Conservation (phyloP, 176 grass and related monocot genomes). For the Zizania latifolia region DNA sequence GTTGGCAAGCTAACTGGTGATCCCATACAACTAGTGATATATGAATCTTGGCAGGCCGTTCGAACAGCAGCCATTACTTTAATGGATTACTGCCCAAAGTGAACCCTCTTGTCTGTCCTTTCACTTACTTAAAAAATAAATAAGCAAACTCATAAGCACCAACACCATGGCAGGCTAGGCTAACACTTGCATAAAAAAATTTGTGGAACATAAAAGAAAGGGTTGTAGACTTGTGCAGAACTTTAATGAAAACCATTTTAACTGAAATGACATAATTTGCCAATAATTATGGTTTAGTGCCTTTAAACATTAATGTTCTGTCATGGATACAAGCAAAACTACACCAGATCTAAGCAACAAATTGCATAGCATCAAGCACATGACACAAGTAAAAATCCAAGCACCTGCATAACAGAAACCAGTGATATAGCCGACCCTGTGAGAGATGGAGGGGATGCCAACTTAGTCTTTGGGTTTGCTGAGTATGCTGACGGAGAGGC, state of each 20-base stretch:
- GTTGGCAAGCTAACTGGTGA: conserved; percentile 1
- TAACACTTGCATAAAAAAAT: not conserved
- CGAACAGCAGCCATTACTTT: not conserved
- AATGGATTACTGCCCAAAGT: not conserved
- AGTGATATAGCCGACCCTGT: conserved; percentile 80
- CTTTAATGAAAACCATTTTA: not conserved
- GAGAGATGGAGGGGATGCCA: conserved; percentile 66
- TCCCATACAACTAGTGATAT: not conserved
- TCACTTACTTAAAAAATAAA: not conserved
- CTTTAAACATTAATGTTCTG: not conserved
- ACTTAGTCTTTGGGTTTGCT: conserved; percentile 70
- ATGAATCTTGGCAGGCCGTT: not conserved
- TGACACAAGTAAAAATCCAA: conserved; percentile 18
- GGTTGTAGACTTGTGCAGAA: not conserved
- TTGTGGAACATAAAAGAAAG: not conserved
- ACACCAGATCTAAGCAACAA: not conserved
- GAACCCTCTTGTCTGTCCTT: not conserved
- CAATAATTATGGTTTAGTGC: not conserved
- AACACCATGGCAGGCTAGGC: not conserved
- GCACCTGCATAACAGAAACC: conserved; percentile 95
- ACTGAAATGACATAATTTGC: not conserved
- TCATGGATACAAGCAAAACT: not conserved
- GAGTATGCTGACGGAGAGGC: conserved; percentile 88
- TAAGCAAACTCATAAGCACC: not conserved
- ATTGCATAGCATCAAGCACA: not conserved